phyloP scores from a whole-genome alignment of 164 flowering plant genomes.

The Hamamelis virginiana region DNA sequence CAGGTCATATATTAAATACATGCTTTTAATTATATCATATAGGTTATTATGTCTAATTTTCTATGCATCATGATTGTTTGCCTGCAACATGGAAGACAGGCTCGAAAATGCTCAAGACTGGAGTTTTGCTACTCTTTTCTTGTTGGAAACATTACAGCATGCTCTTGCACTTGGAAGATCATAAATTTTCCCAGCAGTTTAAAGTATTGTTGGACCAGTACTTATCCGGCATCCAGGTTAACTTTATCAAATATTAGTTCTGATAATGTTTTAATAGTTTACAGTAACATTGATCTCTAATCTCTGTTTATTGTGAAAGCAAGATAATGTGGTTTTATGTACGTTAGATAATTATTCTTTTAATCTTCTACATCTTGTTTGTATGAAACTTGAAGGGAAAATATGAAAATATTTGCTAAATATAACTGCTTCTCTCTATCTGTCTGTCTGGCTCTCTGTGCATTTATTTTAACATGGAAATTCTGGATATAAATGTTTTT shows the following conservation, averaged over 20 bases:
- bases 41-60: conserved; percentile 10
- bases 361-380: too few species aligned
- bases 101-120: conserved; percentile 31
- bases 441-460: too few species aligned
- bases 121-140: conserved; percentile 59
- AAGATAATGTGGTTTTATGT: too few species aligned
- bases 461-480: too few species aligned
- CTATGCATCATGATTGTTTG: conserved; percentile 4
- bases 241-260: not conserved
- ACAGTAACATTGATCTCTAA: not conserved
- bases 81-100: conserved; percentile 36
- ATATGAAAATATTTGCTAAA: too few species aligned
- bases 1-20: conserved; percentile 42
- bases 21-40: conserved; percentile 5
- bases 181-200: conserved; percentile 36
- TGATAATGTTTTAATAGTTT: not conserved
- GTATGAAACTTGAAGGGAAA: too few species aligned
- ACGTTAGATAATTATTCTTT: too few species aligned
- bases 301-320: too few species aligned
- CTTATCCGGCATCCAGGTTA: conserved; percentile 76
- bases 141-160: conserved; percentile 83
- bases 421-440: too few species aligned
- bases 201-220: conserved; percentile 64
- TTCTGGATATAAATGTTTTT: too few species aligned
- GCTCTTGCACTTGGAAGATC: conserved; percentile 66